phyloP scores from a whole-genome alignment of 257 asterid genomes.

The Solanum etuberosum region DNA sequence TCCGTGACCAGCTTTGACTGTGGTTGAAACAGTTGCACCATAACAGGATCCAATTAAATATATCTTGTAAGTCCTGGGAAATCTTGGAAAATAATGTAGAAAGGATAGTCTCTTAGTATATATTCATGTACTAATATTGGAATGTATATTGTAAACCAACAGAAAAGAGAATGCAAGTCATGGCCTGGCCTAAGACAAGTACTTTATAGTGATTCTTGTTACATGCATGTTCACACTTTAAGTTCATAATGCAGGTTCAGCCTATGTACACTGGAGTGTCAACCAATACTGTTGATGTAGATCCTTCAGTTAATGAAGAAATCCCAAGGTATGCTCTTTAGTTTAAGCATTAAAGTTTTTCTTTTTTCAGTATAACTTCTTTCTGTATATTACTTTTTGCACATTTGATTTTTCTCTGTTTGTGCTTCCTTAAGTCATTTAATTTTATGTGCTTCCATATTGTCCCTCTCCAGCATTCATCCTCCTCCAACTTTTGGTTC shows the following conservation, averaged over 20 bases:
- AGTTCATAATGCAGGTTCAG: constrained; percentile 1
- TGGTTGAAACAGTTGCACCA: neutral
- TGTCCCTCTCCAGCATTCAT: constrained; percentile 18
- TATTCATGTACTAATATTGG: neutral
- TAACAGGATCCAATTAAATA: neutral
- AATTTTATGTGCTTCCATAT: neutral
- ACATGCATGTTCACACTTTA: neutral
- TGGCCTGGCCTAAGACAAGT: neutral
- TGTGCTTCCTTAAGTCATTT: neutral
- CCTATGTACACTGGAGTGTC: constrained; percentile 16
- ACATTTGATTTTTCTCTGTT: neutral
- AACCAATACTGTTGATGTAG: constrained; percentile 10
- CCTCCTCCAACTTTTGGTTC: constrained; percentile 54
- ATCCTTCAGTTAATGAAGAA: constrained; percentile 19
- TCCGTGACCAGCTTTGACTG: neutral
- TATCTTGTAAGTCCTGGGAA: neutral
- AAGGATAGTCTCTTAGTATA: neutral
- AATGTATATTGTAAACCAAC: neutral
- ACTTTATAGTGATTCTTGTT: neutral
- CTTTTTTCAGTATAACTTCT: neutral
- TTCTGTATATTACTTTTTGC: neutral
- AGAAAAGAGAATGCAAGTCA: neutral
- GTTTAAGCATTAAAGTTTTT: constrained; percentile 5
- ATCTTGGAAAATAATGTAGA: neutral
- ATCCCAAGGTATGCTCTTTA: constrained; percentile 19